A percentile compares a stretch with the other conserved stretches of the same genome.
Evolutionary conservation across 805 yeast species (phyloP).

Genomic region (Hanseniaspora hatyaiensis): DNA sequence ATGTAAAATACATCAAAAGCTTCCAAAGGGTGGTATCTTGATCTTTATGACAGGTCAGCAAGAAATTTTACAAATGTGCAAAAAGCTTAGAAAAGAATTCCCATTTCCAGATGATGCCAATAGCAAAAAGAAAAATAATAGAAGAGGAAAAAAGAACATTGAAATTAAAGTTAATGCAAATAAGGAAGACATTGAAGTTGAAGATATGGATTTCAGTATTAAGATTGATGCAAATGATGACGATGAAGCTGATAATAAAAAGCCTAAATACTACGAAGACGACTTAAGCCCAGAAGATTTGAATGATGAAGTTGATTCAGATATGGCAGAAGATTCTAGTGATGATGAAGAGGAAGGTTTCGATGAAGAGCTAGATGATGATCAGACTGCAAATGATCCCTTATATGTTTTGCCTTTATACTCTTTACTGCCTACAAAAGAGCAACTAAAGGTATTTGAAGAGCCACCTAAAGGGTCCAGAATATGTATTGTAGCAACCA

Average conservation of each 20-base stretch:
- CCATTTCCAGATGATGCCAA: constrained; percentile 36
- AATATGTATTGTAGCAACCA: constrained; percentile 87
- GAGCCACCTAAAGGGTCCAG: constrained; percentile 77
- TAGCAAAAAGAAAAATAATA: constrained; percentile 17
- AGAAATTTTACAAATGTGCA: constrained; percentile 71
- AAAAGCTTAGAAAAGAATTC: constrained; percentile 53
- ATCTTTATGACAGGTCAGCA: constrained; percentile 90
- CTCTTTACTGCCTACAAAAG: constrained; percentile 83
- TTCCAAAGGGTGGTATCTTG: constrained; percentile 91
- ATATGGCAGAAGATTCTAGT: constrained; percentile 10
- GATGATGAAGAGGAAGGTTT: constrained; percentile 48
- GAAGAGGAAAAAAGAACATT: constrained; percentile 23
- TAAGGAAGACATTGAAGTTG: constrained; percentile 67
- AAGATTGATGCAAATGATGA: constrained; percentile 22
- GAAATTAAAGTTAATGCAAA: constrained; percentile 43
- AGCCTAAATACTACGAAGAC: constrained; percentile 24
- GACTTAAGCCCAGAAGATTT: constrained; percentile 31
- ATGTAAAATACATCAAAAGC: constrained; percentile 67
- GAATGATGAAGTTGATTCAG: constrained; percentile 27
- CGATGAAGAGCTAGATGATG: constrained; percentile 60
- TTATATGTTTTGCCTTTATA: constrained; percentile 84
- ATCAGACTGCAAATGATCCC: constrained; percentile 64
- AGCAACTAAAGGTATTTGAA: constrained; percentile 86
- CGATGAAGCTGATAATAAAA: constrained; percentile 28
- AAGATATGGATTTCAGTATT: constrained; percentile 70